Evolutionary conservation across 2,329 filamentous ascomycete species (phyloP).

Genomic region (Dothistroma septosporum): DNA sequence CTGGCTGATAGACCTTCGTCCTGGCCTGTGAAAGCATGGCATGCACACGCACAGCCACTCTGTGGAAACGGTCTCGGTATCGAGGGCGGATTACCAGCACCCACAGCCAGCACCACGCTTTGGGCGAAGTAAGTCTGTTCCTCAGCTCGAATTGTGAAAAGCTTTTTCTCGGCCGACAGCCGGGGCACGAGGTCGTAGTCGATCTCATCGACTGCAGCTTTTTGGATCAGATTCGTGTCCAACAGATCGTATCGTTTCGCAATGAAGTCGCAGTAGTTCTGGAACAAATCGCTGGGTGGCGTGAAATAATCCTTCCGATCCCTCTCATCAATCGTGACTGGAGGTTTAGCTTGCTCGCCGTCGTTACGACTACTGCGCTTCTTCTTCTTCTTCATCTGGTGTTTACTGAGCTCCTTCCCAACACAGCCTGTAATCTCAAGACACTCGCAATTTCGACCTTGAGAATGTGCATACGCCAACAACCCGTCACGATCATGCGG

Average conservation of each 20-base stretch:
- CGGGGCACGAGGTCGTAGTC: conserved; percentile 51
- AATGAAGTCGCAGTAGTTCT: conserved; percentile 40
- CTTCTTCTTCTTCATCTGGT: conserved; percentile 67
- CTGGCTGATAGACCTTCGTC: conserved; percentile 46
- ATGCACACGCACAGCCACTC: conserved; percentile 46
- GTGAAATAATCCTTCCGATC: conserved; percentile 48
- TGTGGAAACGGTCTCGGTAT: conserved; percentile 39
- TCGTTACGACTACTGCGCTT: conserved; percentile 37
- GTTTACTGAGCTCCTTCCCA: conserved; percentile 75
- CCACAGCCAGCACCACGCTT: conserved; percentile 66
- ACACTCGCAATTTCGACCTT: conserved; percentile 59
- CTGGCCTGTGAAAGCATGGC: conserved; percentile 61
- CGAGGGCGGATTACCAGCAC: conserved; percentile 59
- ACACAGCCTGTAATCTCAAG: conserved; percentile 70
- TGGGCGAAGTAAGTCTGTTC: conserved; percentile 53
- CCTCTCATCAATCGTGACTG: conserved; percentile 42
- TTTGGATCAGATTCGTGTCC: conserved; percentile 51
- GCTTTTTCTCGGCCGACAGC: conserved; percentile 44
- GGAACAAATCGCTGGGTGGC: conserved; percentile 40
- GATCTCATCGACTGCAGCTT: conserved; percentile 60
- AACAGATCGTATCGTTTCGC: conserved; percentile 45
- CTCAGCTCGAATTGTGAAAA: conserved; percentile 63
- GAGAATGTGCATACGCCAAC: conserved; percentile 62
- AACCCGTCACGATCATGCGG: conserved; percentile 70
- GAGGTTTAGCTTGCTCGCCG: conserved; percentile 24